These are phyloP conservation scores for Cenchrus fungigraminus DNA, from an alignment of 176 grass and related monocot genomes.

Conservation along the genomic window DNA sequence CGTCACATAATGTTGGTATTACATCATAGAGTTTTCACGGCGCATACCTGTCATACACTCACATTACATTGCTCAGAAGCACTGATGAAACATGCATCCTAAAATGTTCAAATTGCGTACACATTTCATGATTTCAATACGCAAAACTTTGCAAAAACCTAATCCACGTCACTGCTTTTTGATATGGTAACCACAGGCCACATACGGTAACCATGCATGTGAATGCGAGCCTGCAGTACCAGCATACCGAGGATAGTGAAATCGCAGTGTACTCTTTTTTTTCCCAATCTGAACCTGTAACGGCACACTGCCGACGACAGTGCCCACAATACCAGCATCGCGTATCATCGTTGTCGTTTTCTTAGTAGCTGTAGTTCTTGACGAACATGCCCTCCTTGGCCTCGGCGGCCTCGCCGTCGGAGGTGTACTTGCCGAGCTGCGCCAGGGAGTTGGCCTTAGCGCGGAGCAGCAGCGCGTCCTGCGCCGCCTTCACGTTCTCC, in stretches of 20 bases:
- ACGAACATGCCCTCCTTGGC: constrained; percentile 90
- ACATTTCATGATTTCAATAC: no score
- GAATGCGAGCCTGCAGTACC: no score
- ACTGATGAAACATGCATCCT: no score
- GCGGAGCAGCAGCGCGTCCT: constrained; percentile 72
- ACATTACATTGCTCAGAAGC: no score
- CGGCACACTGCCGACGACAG: constrained; percentile 39
- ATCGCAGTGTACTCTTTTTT: constrained; percentile 22
- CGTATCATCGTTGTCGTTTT: neutral
- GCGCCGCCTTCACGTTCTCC: constrained; percentile 85
- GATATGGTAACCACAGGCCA: no score
- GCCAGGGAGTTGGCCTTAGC: constrained; percentile 95
- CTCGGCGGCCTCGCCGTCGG: constrained; percentile 80
- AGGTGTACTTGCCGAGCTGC: constrained; percentile 93
- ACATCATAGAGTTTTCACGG: no score
- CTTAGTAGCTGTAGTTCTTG: constrained; percentile 97
- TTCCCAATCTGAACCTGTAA: constrained; percentile 30
- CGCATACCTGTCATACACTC: no score
- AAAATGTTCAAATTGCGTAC: no score
- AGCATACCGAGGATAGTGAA: constrained; percentile 7
- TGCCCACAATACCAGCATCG: constrained; percentile 36
- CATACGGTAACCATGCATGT: no score
- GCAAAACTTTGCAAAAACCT: no score
- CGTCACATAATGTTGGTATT: no score
- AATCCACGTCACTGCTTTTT: no score